phyloP scores from a whole-genome alignment of 768 basidiomycete genomes.

The Exidia glandulosa region DNA sequence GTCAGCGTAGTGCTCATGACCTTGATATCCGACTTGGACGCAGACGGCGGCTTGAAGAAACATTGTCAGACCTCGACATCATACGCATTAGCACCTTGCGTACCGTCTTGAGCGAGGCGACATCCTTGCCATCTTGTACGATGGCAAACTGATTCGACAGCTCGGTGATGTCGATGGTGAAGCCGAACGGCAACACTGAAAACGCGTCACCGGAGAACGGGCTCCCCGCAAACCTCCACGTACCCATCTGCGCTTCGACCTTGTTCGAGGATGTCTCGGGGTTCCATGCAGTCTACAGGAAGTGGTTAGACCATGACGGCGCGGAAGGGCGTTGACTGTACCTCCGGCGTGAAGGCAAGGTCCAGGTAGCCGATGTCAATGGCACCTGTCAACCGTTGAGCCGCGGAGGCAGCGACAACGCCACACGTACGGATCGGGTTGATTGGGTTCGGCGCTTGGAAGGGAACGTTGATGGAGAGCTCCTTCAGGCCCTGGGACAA shows the following conservation, averaged over 20 bases:
- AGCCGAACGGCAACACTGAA: constrained; percentile 62
- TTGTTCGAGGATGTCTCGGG: constrained; percentile 19
- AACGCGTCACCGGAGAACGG: constrained; percentile 4
- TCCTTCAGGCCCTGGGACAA: constrained; percentile 48
- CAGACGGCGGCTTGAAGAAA: constrained; percentile 43
- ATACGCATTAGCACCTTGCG: constrained; percentile 1
- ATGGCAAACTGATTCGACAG: constrained; percentile 61
- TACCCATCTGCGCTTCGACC: constrained; percentile 49
- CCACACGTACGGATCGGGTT: constrained; percentile 37
- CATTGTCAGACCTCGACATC: background rate
- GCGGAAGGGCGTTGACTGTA: constrained; percentile 48
- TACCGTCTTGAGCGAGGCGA: constrained; percentile 54
- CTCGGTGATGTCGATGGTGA: constrained; percentile 42
- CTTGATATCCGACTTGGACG: constrained; percentile 48
- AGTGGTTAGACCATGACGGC: constrained; percentile 21
- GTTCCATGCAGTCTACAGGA: background rate
- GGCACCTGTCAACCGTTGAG: constrained; percentile 3
- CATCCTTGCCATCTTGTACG: constrained; percentile 35
- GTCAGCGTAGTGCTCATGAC: constrained; percentile 46
- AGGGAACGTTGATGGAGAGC: constrained; percentile 51
- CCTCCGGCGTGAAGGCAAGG: constrained; percentile 40
- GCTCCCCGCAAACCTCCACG: constrained; percentile 9
- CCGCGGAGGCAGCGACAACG: background rate
- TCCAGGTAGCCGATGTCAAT: constrained; percentile 52
- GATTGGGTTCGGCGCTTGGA: constrained; percentile 40